phyloP scores from a whole-genome alignment of 805 yeast species.

The Zygosaccharomyces rouxii region DNA sequence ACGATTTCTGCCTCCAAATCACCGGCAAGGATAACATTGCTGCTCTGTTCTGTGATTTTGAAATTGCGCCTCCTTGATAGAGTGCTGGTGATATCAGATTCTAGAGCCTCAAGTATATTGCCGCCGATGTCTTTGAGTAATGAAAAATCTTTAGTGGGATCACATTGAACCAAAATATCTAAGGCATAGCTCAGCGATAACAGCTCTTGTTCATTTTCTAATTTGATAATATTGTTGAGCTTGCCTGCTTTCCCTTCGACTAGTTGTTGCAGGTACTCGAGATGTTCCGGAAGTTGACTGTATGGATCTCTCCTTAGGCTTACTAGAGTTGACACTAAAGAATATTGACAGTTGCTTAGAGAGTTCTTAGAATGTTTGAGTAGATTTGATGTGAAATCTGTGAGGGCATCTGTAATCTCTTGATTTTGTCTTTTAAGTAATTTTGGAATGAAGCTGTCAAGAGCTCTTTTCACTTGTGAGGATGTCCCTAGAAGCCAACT shows the following conservation, averaged over 20 bases:
- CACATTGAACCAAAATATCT: slow-evolving; percentile 4
- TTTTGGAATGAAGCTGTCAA: slow-evolving; percentile 35
- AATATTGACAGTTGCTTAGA: slow-evolving; percentile 19
- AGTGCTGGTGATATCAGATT: slow-evolving; percentile 1
- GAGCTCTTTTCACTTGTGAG: slow-evolving; percentile 45
- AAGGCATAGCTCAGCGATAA: slow-evolving; percentile 13
- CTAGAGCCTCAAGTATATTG: slow-evolving; percentile 2
- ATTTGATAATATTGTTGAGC: slow-evolving; percentile 11
- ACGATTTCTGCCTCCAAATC: slow-evolving; percentile 4
- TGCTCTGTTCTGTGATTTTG: slow-evolving; percentile 20
- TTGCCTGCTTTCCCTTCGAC: slow-evolving; percentile 8
- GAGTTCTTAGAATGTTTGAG: slow-evolving; percentile 17
- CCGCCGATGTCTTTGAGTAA: slow-evolving; percentile 9
- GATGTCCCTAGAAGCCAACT: slow-evolving; percentile 55
- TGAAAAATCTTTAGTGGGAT: slow-evolving; percentile 3
- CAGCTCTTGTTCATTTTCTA: slow-evolving; percentile 14
- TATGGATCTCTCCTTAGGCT: slow-evolving; percentile 12
- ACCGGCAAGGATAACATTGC: slow-evolving; percentile 18
- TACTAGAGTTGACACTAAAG: slow-evolving; percentile 17
- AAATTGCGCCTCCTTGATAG: slow-evolving; percentile 2
- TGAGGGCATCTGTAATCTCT: slow-evolving; percentile 16
- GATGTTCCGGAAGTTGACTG: slow-evolving; percentile 9
- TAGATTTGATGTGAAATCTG: slow-evolving; percentile 13
- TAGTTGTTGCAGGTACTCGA: slow-evolving; percentile 4
- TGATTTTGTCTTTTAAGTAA: slow-evolving; percentile 25